Conservation (phyloP, 179 eudicot genomes). For the Spergularia azorica region DNA sequence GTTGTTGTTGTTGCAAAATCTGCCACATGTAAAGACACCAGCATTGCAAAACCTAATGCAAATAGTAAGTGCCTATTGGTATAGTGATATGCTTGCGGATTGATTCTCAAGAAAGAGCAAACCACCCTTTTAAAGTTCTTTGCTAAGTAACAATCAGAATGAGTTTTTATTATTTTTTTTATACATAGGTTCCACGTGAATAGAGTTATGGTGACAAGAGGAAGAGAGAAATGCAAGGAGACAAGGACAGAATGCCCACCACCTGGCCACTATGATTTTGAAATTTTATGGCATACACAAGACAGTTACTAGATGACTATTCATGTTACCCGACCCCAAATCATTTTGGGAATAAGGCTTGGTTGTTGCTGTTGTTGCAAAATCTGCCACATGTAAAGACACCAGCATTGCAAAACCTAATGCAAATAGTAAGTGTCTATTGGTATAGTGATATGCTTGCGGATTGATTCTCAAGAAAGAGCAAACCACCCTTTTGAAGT, state of each 20-base stretch:
- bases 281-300: too few relatives aligned
- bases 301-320: too few relatives aligned
- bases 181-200: too few relatives aligned
- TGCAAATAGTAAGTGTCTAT: not conserved
- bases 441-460: not conserved
- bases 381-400: not conserved
- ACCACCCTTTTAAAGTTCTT: not conserved
- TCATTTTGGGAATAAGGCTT: too few relatives aligned
- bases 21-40: not conserved
- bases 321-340: too few relatives aligned
- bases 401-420: not conserved
- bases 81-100: not conserved
- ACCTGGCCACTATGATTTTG: not conserved
- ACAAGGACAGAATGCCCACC: not conserved
- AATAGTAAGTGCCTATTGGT: not conserved
- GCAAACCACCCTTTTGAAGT: not conserved
- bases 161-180: not conserved
- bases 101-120: not conserved
- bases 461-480: not conserved
- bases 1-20: too few relatives aligned
- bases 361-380: too few relatives aligned
- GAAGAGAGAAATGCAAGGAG: not conserved
- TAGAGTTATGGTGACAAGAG: too few relatives aligned
- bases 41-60: constrained; percentile 3
- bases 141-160: not conserved